Evolutionary conservation across 495 filamentous ascomycete species (phyloP), one percentile per base, ranked within the genome.

Genomic region (Penicillium desertorum): DNA sequence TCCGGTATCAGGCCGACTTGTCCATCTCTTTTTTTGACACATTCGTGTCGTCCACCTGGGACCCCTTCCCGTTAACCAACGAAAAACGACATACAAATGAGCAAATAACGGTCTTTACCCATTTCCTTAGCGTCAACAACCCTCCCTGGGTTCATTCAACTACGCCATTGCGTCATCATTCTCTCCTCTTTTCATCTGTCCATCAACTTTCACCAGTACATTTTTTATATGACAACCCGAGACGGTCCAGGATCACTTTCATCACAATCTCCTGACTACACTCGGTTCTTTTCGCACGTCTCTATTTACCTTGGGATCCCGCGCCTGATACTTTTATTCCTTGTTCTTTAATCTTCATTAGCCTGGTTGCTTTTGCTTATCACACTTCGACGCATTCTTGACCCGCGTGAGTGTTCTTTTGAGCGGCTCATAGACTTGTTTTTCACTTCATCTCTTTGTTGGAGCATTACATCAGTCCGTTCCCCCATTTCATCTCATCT

Each of bases 161-260:
- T 73, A 75, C 75, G 68, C 64, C 60, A 16, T 60, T 75, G 77
- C 76, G 71, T 78, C 69, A 56, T 63, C 71, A 66, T 62, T 45
- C 68, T 67, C 59, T 60, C 59, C 63, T 78, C 79, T 76, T 73
- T 81, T 83, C 84, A 79, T 85, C 68, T 75, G 77, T 79, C 76
- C 71, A 80, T 81, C 79, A 54, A 46, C 79, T 80, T 76, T 77
- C 75, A 72, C 73, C 62, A 64, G 65, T 76, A 73, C 62, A 69
- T 67, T 72, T 70, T 55, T 47, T 54, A 78, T 79, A 90, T 87
- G 87, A 89, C 77, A 78, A 75, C 82, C 79, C 81, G 81, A 86
- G 72, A 73, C 72, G 77, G 37, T 29, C 39, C 32, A 39, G 22
- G 34, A 39, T 12, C 45, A 39, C 30, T 30, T 54, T 58, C 51